A percentile compares a stretch with the other conserved stretches of the same genome.
Evolutionary conservation across 1,284 basidiomycete species (phyloP).

Genomic region (Marasmius oreades): DNA sequence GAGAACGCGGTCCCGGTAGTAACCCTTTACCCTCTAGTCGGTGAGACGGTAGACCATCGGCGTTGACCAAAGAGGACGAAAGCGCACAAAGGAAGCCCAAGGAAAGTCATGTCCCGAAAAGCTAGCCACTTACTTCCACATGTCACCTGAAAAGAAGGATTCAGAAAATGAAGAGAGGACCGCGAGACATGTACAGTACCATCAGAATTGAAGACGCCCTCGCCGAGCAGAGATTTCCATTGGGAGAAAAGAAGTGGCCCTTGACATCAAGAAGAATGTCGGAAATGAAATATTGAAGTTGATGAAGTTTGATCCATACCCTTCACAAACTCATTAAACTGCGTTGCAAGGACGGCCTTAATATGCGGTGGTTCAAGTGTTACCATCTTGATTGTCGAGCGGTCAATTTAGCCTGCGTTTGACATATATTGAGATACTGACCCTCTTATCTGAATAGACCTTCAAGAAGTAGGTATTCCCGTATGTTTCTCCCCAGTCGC

Average conservation of each 20-base stretch:
- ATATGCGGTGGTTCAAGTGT: too few relatives aligned
- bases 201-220: neutral
- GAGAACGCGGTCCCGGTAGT: too few relatives aligned
- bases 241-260: neutral
- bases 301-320: neutral
- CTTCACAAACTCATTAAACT: neutral
- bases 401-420: neutral
- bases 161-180: neutral
- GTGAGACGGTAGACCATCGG: too few relatives aligned
- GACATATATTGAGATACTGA: neutral
- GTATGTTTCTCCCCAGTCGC: too few relatives aligned
- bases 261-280: neutral
- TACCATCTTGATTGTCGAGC: neutral
- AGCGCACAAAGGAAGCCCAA: too few relatives aligned
- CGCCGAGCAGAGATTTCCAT: neutral
- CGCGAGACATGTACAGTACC: neutral
- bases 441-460: neutral
- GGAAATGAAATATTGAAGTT: neutral
- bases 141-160: constrained; percentile 19
- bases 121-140: constrained; percentile 78
- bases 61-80: too few relatives aligned
- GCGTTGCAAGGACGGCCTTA: neutral
- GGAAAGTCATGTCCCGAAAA: too few relatives aligned
- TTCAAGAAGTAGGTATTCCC: too few relatives aligned
- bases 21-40: too few relatives aligned